Evolutionary conservation across 2,329 filamentous ascomycete species (phyloP), one percentile per base, ranked within the genome.

Genomic region (Botryotinia calthae): DNA sequence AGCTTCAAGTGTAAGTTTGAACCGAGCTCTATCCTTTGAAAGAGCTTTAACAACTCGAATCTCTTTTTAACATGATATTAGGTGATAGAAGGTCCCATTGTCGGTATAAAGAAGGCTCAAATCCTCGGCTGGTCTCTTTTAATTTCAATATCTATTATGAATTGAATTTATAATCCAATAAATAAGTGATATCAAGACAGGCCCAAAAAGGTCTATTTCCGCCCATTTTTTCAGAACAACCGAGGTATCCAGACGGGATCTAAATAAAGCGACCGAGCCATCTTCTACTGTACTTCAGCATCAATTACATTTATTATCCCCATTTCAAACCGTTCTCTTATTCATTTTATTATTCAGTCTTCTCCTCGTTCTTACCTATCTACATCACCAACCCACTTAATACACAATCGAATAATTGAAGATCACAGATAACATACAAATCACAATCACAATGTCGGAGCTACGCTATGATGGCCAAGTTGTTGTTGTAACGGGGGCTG

Each of bases 381-480:
- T 61, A 42, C 12, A 18, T 22, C 16, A 28, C 20, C 31, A n/a
- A 14, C 46, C 22, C 28, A 40, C 34, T 6, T 67, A 48, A 28
- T 48, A 31, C 5, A 31, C n/a, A n/a, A 5, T 34, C 28, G 42
- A 62, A 14, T 40, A 59, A 68, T 54, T 31, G 42, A 72, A 18
- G 28, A 46, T 51, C 51, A 25, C 54, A 70, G 12, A 70, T 61
- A 70, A 9, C 20, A 25, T 34, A n/a, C 63, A 31, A 46, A 12
- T 37, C 37, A 37, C 10, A 72, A 72, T 61, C 65, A 89, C 37
- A 37, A 37, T 89, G 87, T 87, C 86, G 77, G 85, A 89, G 81
- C 83, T 95, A 80, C 88, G 92, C 80, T 97, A 92, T 82, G 94
- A 97, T 84, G 91, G 90, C 84, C 93, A 96, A 87, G 94, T 93